These are phyloP conservation scores for Candida methanosorbosa DNA, from an alignment of 805 yeast genomes.

Conservation along the genomic window DNA sequence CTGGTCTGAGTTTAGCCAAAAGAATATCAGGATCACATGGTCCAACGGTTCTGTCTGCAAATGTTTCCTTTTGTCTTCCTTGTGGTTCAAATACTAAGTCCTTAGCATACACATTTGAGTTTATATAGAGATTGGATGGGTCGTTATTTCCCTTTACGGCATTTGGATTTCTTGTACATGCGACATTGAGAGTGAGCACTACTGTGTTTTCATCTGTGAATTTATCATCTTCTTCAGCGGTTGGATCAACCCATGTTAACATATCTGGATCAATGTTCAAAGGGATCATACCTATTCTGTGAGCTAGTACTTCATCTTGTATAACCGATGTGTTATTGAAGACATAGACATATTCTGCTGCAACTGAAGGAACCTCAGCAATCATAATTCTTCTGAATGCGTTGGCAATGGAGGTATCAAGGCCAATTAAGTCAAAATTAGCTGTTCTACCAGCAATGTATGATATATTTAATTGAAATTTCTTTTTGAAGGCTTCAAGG, in stretches of 20 bases:
- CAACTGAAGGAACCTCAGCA: constrained; percentile 92
- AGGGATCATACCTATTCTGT: constrained; percentile 89
- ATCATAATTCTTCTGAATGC: constrained; percentile 97
- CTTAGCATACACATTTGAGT: constrained; percentile 80
- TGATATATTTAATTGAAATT: constrained; percentile 58
- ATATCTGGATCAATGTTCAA: constrained; percentile 85
- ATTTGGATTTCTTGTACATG: constrained; percentile 79
- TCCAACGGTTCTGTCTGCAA: constrained; percentile 57
- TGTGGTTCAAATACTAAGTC: constrained; percentile 89
- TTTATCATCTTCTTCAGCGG: constrained; percentile 55
- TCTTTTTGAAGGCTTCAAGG: constrained; percentile 65
- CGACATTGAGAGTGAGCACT: constrained; percentile 70
- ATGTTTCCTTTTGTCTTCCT: constrained; percentile 72
- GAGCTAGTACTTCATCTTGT: constrained; percentile 95
- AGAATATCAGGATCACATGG: constrained; percentile 86
- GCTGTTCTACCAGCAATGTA: constrained; percentile 60
- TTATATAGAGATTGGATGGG: constrained; percentile 76
- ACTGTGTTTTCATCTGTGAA: constrained; percentile 86
- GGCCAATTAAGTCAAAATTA: constrained; percentile 77
- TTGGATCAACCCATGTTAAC: constrained; percentile 73
- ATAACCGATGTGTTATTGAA: constrained; percentile 94
- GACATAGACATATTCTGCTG: constrained; percentile 85
- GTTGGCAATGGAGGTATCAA: constrained; percentile 91
- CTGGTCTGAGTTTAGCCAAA: constrained; percentile 89
- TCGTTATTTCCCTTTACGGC: constrained; percentile 72